These are phyloP conservation scores for Lachnellula occidentalis DNA, from an alignment of 2,329 filamentous ascomycete genomes.

Conservation along the genomic window DNA sequence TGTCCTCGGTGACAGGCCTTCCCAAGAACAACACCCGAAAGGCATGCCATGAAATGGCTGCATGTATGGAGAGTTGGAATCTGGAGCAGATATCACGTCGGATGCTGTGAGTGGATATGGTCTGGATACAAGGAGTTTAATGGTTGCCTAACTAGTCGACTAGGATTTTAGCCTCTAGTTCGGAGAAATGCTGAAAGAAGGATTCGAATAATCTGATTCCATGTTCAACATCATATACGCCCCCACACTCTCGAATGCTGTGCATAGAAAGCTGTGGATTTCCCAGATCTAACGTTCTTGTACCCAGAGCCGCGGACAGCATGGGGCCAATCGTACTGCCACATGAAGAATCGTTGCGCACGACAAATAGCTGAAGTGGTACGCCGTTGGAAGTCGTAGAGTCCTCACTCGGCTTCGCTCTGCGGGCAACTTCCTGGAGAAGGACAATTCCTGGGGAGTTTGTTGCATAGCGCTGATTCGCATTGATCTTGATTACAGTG, in stretches of 20 bases:
- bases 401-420: constrained; percentile 45
- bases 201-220: constrained; percentile 79
- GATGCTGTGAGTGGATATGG: not conserved
- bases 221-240: constrained; percentile 80
- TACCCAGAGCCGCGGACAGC: constrained; percentile 78
- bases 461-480: constrained; percentile 93
- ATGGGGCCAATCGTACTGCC: constrained; percentile 98
- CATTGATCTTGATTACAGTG: constrained; percentile 96
- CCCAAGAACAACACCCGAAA: too few relatives aligned
- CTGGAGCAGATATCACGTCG: not conserved
- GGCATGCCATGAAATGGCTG: too few relatives aligned
- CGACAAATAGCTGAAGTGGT: constrained; percentile 91
- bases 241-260: constrained; percentile 89
- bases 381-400: constrained; percentile 56
- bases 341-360: constrained; percentile 90
- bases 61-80: not conserved
- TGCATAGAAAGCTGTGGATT: constrained; percentile 97
- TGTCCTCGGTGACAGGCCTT: too few relatives aligned
- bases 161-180: constrained; percentile 74
- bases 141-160: constrained; percentile 56
- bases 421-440: constrained; percentile 75
- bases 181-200: constrained; percentile 82
- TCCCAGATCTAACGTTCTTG: constrained; percentile 84
- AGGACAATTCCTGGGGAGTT: constrained; percentile 94
- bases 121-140: not conserved